Conservation (phyloP, 1,139 yeast genomes). For the Geotrichum siamense region DNA sequence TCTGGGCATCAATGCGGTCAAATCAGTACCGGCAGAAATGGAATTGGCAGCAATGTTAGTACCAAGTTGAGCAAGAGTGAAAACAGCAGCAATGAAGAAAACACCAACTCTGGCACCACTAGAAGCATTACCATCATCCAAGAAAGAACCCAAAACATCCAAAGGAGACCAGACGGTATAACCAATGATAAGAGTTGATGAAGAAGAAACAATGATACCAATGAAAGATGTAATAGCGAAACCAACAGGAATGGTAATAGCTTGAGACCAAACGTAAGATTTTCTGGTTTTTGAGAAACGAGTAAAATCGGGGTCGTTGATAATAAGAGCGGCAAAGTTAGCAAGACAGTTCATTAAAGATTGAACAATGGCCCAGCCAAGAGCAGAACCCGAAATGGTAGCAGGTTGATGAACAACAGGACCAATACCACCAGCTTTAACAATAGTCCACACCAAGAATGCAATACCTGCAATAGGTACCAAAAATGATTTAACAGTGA, state of each 20-base stretch:
- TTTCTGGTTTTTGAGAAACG: slow-evolving; percentile 60
- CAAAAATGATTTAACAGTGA: slow-evolving; percentile 67
- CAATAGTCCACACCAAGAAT: slow-evolving; percentile 73
- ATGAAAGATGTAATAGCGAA: slow-evolving; percentile 77
- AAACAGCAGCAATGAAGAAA: slow-evolving; percentile 67
- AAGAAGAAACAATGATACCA: slow-evolving; percentile 81
- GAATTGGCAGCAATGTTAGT: slow-evolving; percentile 88
- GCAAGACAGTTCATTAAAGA: slow-evolving; percentile 74
- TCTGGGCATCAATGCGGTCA: slow-evolving; percentile 74
- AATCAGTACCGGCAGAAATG: slow-evolving; percentile 84
- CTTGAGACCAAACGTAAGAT: slow-evolving; percentile 48
- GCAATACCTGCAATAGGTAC: slow-evolving; percentile 78
- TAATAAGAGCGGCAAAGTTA: slow-evolving; percentile 77
- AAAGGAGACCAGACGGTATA: slow-evolving; percentile 80
- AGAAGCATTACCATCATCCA: slow-evolving; percentile 46
- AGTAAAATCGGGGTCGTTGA: slow-evolving; percentile 86
- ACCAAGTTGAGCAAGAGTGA: slow-evolving; percentile 82
- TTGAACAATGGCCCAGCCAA: slow-evolving; percentile 77
- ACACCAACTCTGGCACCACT: slow-evolving; percentile 82
- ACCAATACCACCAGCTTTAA: slow-evolving; percentile 68
- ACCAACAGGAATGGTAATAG: slow-evolving; percentile 63
- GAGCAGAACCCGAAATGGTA: slow-evolving; percentile 46
- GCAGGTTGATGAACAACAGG: slow-evolving; percentile 53
- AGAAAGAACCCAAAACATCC: slow-evolving; percentile 61
- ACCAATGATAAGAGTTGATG: slow-evolving; percentile 63